These are phyloP conservation scores for Penicillium concentricum DNA, from an alignment of 2,329 filamentous ascomycete genomes.

Conservation along the genomic window DNA sequence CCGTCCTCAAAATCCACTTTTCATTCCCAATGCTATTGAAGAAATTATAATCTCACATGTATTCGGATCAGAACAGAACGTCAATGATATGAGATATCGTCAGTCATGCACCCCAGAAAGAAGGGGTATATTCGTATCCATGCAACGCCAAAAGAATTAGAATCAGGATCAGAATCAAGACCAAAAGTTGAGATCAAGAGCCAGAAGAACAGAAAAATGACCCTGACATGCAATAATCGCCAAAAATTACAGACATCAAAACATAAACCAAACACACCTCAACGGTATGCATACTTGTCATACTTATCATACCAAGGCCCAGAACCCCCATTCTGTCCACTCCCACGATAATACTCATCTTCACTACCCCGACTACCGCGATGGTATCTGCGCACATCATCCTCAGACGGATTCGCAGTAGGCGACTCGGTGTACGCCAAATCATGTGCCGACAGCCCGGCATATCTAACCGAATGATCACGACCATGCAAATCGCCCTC, in stretches of 20 bases:
- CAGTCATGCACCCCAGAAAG: slow-evolving; percentile 13
- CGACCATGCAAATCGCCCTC: slow-evolving; percentile 34
- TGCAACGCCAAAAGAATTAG: slow-evolving; percentile 12
- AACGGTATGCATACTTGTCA: slow-evolving; percentile 20
- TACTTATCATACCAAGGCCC: slow-evolving; percentile 24
- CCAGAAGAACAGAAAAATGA: not conserved
- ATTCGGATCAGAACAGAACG: slow-evolving; percentile 1
- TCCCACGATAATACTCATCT: slow-evolving; percentile 42
- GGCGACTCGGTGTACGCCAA: slow-evolving; percentile 26
- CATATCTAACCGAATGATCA: slow-evolving; percentile 22
- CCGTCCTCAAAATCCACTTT: not conserved
- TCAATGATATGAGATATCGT: slow-evolving; percentile 11
- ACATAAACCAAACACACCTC: slow-evolving; percentile 6
- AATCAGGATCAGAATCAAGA: not conserved
- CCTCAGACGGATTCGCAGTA: slow-evolving; percentile 22
- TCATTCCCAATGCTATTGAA: not conserved
- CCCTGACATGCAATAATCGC: not conserved
- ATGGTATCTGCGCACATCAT: slow-evolving; percentile 29
- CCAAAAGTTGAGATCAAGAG: not conserved
- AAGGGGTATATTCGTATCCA: slow-evolving; percentile 23
- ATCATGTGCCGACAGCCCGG: slow-evolving; percentile 22
- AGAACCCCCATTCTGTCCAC: slow-evolving; percentile 29
- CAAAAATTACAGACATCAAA: not conserved
- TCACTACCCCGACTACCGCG: slow-evolving; percentile 30
- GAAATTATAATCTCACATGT: not conserved